Evolutionary conservation across 768 basidiomycete genomes (phyloP).

Genomic region (Fomitopsis pulvina): DNA sequence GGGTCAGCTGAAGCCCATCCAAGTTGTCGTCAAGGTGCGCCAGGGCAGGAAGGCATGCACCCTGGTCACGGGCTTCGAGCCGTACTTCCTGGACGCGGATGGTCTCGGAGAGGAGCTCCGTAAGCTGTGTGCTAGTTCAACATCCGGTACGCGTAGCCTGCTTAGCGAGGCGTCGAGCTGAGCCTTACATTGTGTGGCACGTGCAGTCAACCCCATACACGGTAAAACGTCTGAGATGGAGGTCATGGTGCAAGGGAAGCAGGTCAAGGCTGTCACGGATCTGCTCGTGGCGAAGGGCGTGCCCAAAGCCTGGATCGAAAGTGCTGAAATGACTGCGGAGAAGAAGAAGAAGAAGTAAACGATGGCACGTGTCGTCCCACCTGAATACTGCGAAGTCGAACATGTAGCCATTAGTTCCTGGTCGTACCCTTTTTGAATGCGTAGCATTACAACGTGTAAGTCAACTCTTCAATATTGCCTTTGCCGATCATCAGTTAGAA

Average conservation of each 20-base stretch:
- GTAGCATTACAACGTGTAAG: too few species aligned
- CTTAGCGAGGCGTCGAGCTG: background rate
- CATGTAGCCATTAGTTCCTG: too few species aligned
- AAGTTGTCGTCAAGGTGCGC: conserved; percentile 63
- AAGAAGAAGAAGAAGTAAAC: conserved; percentile 33
- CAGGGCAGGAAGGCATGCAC: conserved; percentile 77
- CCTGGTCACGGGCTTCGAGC: conserved; percentile 72
- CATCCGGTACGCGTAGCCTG: conserved; percentile 48
- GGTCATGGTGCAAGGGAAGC: conserved; percentile 83
- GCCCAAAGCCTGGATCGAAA: conserved; percentile 77
- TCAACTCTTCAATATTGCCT: too few species aligned
- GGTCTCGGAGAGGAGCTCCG: conserved; percentile 75
- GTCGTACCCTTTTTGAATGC: too few species aligned
- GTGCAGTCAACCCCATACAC: conserved; percentile 50
- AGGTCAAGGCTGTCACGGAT: conserved; percentile 57
- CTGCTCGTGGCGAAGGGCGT: conserved; percentile 65
- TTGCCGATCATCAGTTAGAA: too few species aligned
- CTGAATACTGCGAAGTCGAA: background rate
- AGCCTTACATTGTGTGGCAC: background rate
- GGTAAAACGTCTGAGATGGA: conserved; percentile 57
- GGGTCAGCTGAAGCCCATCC: conserved; percentile 65
- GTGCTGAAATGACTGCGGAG: conserved; percentile 38
- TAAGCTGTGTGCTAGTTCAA: conserved; percentile 71
- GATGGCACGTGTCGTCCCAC: too few species aligned
- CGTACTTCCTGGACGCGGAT: conserved; percentile 62